Percentiles rank a stretch among this genome's conserved stretches.
phyloP scores from a whole-genome alignment of 2,329 filamentous ascomycete genomes.

The Colletotrichum spaethianum region DNA sequence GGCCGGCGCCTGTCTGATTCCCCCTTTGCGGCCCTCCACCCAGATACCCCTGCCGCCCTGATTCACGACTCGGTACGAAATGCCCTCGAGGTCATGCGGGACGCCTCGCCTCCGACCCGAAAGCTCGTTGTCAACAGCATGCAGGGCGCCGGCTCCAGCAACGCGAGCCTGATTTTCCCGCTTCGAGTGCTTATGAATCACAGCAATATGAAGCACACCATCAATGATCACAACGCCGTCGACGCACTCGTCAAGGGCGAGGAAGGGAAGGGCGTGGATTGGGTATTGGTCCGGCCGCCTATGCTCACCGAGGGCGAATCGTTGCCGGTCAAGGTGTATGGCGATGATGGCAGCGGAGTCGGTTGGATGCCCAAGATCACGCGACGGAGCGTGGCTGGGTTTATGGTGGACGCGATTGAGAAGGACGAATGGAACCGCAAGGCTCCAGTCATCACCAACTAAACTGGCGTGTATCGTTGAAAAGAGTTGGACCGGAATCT shows the following conservation, averaged over 20 bases:
- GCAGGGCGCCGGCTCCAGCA: conserved; percentile 64
- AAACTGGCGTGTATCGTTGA: conserved; percentile 42
- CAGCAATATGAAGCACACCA: conserved; percentile 61
- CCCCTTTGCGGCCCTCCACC: conserved; percentile 59
- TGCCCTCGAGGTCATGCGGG: conserved; percentile 54
- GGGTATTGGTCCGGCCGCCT: conserved; percentile 61
- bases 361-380: conserved; percentile 56
- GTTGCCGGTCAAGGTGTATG: conserved; percentile 54
- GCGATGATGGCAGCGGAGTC: conserved; percentile 58
- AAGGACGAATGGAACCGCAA: conserved; percentile 56
- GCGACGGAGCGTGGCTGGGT: conserved; percentile 59
- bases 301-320: conserved; percentile 58
- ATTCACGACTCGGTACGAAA: conserved; percentile 60
- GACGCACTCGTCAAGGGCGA: conserved; percentile 55
- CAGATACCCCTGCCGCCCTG: conserved; percentile 57
- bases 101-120: conserved; percentile 46
- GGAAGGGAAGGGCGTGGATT: conserved; percentile 49
- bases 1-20: conserved; percentile 60
- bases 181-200: conserved; percentile 61
- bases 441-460: conserved; percentile 63
- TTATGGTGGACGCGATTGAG: conserved; percentile 60
- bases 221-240: conserved; percentile 63
- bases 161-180: conserved; percentile 55
- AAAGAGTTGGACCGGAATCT: neutral
- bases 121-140: conserved; percentile 66